phyloP scores from a whole-genome alignment of 257 asterid species.

The Linderniella brevidens region DNA sequence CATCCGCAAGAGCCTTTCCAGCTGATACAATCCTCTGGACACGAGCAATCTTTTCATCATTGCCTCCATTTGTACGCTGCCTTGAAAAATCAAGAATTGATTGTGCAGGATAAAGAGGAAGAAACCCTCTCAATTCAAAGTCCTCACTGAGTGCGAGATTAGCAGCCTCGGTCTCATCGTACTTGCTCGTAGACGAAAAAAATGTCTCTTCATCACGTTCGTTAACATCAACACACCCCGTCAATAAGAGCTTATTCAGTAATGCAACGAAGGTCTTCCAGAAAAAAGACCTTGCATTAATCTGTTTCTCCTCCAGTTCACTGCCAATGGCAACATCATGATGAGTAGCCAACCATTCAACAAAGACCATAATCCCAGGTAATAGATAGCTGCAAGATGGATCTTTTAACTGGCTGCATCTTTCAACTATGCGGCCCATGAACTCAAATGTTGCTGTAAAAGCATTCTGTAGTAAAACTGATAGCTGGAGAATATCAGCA shows the following conservation, averaged over 20 bases:
- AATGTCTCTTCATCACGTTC: constrained; percentile 71
- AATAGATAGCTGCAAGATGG: constrained; percentile 61
- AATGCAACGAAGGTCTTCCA: constrained; percentile 55
- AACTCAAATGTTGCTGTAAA: constrained; percentile 67
- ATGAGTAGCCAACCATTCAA: constrained; percentile 85
- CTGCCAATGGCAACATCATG: constrained; percentile 59
- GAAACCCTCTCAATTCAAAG: constrained; percentile 77
- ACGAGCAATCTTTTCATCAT: constrained; percentile 44
- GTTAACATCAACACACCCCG: constrained; percentile 30
- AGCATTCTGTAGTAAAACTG: constrained; percentile 76
- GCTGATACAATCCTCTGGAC: constrained; percentile 75
- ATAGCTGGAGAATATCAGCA: constrained; percentile 82
- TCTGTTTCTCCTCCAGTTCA: constrained; percentile 69
- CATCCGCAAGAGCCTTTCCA: constrained; percentile 75
- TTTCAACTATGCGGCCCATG: constrained; percentile 57
- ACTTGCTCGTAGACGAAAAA: constrained; percentile 73
- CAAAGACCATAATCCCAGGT: constrained; percentile 83
- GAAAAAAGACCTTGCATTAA: constrained; percentile 48
- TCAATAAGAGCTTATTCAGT: constrained; percentile 53
- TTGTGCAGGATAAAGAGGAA: constrained; percentile 81
- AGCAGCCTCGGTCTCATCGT: constrained; percentile 67
- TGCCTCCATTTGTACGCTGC: constrained; percentile 46
- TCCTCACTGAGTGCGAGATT: constrained; percentile 87
- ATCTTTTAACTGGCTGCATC: constrained; percentile 61
- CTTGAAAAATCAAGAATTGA: constrained; percentile 78